Evolutionary conservation across 2,329 filamentous ascomycete genomes (phyloP), one percentile per base, ranked within the genome.

Genomic region (Ambrosiella beaveri): DNA sequence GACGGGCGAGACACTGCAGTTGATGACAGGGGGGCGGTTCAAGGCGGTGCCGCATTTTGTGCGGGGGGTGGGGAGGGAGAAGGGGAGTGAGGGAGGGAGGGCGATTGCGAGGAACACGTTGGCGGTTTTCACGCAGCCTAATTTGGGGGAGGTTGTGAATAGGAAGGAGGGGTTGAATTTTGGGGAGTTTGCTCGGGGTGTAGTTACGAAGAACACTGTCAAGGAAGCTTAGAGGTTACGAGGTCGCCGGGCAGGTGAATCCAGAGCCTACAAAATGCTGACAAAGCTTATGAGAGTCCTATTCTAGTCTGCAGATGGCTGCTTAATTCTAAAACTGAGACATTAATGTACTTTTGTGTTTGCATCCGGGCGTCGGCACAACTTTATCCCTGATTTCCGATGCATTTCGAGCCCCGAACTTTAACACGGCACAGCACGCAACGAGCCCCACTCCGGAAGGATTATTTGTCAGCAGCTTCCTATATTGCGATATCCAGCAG

Each of bases 11-110:
- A 85, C 91, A 0, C 74, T 98, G 55, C 85, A 97, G 71, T 76
- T 88, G 59, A 96, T 98, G 67, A 97, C 91, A 0, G 75, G 79
- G n/a, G 93, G 93, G 8, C 82, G 80, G 66, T 95, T 98, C 74
- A 88, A 85, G 70, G 93, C 93, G 1, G 93, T 97, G 61, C 91
- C 93, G 63, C 93, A 98, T 73, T 97, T 95, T 69, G 93, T 98
- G 7, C 78, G 85, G 63, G 91, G 90, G 0, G 82, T 85, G 3
- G 76, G 79, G 63, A 40, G 52, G 39, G 74, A 78, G 1, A 77
- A 75, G 50, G 71, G 69, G 41, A 69, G 75, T 59, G 72, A 71
- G 12, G 74, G 73, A 1, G 49, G 52, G 37, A 41, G 37, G 3
- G 72, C 73, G 36, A 77, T 90, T 61, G 86, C 85, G 36, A 74